phyloP scores from a whole-genome alignment of 768 basidiomycete genomes.

The Cantharellus cinnabarinus region DNA sequence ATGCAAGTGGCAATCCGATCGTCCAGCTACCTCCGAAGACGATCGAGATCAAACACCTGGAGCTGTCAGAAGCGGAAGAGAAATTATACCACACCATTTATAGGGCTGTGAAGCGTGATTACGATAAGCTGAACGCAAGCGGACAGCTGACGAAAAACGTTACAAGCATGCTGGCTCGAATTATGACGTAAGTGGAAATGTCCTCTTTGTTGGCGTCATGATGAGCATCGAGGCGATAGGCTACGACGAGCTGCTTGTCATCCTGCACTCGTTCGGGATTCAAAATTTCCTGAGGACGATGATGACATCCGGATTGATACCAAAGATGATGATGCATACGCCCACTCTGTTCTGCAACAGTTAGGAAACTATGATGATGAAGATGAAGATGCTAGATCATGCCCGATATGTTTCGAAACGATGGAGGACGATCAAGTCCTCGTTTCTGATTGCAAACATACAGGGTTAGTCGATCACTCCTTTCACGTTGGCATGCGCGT shows the following conservation, averaged over 20 bases:
- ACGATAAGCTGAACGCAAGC: constrained; percentile 58
- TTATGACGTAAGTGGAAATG: constrained; percentile 50
- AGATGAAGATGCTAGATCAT: constrained; percentile 24
- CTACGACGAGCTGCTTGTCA: constrained; percentile 85
- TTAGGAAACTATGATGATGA: constrained; percentile 22
- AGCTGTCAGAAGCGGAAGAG: constrained; percentile 60
- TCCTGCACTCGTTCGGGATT: constrained; percentile 53
- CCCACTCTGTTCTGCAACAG: constrained; percentile 32
- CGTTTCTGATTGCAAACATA: constrained; percentile 57
- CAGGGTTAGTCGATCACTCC: constrained; percentile 30
- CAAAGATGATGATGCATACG: constrained; percentile 16
- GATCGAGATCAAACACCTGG: constrained; percentile 51
- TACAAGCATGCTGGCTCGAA: constrained; percentile 79
- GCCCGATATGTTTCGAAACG: constrained; percentile 64
- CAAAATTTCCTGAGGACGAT: constrained; percentile 15
- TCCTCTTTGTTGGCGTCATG: background rate
- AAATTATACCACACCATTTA: constrained; percentile 83
- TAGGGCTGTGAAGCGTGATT: constrained; percentile 53
- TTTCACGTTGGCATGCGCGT: background rate
- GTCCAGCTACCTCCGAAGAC: constrained; percentile 78
- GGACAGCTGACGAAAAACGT: constrained; percentile 65
- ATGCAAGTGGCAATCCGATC: constrained; percentile 66
- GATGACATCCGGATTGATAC: constrained; percentile 17
- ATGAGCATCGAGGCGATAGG: constrained; percentile 19
- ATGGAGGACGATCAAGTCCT: constrained; percentile 44